Evolutionary conservation across 495 filamentous ascomycete species (phyloP), one percentile per base, ranked within the genome.

Genomic region (Cercophora sp.): DNA sequence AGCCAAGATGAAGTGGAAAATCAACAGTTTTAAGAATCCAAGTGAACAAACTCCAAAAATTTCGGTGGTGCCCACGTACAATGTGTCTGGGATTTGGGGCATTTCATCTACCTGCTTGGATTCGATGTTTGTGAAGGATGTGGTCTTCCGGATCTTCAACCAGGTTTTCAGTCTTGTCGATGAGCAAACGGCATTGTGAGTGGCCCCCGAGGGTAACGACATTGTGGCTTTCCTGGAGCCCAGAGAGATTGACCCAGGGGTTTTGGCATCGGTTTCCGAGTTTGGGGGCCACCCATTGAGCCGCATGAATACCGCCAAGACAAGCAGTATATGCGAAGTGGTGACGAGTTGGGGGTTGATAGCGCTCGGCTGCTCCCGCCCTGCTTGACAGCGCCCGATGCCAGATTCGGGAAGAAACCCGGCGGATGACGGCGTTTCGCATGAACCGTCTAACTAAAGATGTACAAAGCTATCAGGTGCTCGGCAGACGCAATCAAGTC

Each of bases 251-350:
- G 2, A 15, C 16, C 18, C 36, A 40, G 47, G 27, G 47, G 34
- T 32, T 37, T 27, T 5, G 16, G 23, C 41, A 5, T 44, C 44
- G 26, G 5, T 47, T 31, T 3, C 44, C 25, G 5, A 11, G 25
- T 25, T 24, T 18, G 32, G 51, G 20, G 34, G 19, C 16, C 18
- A 24, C 16, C 8, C 24, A n/a, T 27, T 15, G 10, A 40, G 43
- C 42, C 31, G 51, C 51, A 54, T 54, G 19, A 48, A 47, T 19
- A 3, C 22, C 27, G 16, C 4, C 35, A 8, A 11, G 34, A 31
- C 15, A 15, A 27, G 16, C 19, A 36, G 39, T 45, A 46, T 25
- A 43, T 9, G 20, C 25, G 40, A 43, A 22, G 40, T 18, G 23
- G 23, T 11, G 18, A 24, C 22, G 16, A n/a, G 40, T 43, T 24